Conservation (phyloP, 2,329 filamentous ascomycete species). For the Colletotrichum sp. region DNA sequence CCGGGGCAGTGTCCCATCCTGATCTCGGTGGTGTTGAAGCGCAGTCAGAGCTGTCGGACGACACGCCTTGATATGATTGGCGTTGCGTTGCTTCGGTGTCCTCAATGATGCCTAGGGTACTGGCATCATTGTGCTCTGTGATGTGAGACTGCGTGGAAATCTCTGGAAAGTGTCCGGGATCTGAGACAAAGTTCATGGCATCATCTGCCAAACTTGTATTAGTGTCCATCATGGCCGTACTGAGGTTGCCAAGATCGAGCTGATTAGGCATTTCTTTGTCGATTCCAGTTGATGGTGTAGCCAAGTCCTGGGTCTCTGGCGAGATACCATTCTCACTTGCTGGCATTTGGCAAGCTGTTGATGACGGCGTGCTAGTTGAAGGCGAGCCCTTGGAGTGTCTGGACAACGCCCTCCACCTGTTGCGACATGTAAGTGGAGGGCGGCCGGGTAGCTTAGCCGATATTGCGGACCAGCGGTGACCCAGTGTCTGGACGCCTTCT, state of each 20-base stretch:
- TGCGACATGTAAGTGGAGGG: slow-evolving; percentile 32
- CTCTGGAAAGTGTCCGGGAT: not conserved
- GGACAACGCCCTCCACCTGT: slow-evolving; percentile 24
- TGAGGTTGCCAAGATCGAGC: not conserved
- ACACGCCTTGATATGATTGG: not conserved
- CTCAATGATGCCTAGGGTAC: not conserved
- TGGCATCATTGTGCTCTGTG: not conserved
- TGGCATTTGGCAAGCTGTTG: not conserved
- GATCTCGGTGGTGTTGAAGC: not conserved
- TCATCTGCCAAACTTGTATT: not conserved
- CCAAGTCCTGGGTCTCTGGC: not conserved
- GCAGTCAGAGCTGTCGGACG: not conserved
- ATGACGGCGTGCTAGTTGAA: not conserved
- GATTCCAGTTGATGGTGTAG: not conserved
- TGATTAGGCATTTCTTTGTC: not conserved
- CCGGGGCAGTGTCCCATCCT: not conserved
- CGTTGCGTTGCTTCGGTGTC: not conserved
- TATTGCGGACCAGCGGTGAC: slow-evolving; percentile 32
- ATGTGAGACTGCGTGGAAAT: not conserved
- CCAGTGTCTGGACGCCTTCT: slow-evolving; percentile 27
- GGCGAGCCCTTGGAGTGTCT: not conserved
- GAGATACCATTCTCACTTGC: not conserved
- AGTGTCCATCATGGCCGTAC: not conserved
- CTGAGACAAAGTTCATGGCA: not conserved
- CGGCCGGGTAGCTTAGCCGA: slow-evolving; percentile 28